Evolutionary conservation across 2,329 filamentous ascomycete species (phyloP).

Genomic region (Ascochyta pisi): DNA sequence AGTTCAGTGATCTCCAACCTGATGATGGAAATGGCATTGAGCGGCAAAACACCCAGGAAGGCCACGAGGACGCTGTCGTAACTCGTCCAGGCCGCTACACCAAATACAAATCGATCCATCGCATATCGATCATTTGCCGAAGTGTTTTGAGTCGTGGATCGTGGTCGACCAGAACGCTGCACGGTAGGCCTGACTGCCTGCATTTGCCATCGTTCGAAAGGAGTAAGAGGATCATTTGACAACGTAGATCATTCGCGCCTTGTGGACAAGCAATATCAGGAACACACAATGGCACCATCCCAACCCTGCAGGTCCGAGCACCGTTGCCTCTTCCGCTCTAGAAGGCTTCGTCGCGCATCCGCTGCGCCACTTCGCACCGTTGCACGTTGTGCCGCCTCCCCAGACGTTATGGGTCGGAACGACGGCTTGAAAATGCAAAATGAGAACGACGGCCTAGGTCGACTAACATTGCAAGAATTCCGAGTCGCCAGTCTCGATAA

Average conservation of each 20-base stretch:
- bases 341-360: neutral
- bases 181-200: neutral
- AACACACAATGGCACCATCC: slow-evolving; percentile 7
- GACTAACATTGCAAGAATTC: slow-evolving; percentile 5
- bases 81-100: neutral
- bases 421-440: slow-evolving; percentile 6
- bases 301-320: neutral
- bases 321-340: neutral
- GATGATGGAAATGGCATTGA: neutral
- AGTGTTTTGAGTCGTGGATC: slow-evolving; percentile 3
- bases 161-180: slow-evolving; percentile 11
- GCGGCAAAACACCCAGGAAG: neutral
- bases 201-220: slow-evolving; percentile 14
- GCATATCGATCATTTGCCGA: slow-evolving; percentile 1
- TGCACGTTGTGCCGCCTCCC: slow-evolving; percentile 13
- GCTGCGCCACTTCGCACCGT: slow-evolving; percentile 10
- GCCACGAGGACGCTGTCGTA: slow-evolving; percentile 6
- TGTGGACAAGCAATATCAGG: slow-evolving; percentile 5
- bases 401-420: slow-evolving; percentile 14
- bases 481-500: slow-evolving; percentile 9
- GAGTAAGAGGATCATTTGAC: slow-evolving; percentile 11
- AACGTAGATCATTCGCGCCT: slow-evolving; percentile 8
- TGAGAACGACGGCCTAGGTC: slow-evolving; percentile 8
- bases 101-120: neutral
- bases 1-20: neutral